Conservation (phyloP, 2,329 filamentous ascomycete genomes). For the Aspergillus terreus region DNA sequence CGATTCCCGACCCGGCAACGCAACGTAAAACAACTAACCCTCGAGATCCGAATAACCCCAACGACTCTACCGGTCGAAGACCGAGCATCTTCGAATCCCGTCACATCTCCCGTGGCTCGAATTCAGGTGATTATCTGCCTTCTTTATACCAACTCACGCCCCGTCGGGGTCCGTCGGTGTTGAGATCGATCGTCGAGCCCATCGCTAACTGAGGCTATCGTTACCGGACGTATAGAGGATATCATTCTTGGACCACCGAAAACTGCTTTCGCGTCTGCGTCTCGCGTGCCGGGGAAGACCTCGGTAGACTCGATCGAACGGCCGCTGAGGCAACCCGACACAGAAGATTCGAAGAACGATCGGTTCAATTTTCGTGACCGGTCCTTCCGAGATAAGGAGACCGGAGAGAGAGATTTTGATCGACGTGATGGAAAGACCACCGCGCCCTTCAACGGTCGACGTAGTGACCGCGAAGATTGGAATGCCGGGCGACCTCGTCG, state of each 20-base stretch:
- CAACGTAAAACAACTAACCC: slow-evolving; percentile 36
- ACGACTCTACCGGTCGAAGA: slow-evolving; percentile 34
- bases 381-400: slow-evolving; percentile 37
- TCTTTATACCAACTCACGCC: background rate
- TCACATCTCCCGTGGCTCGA: slow-evolving; percentile 47
- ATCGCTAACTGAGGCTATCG: slow-evolving; percentile 18
- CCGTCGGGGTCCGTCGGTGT: background rate
- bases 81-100: slow-evolving; percentile 42
- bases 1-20: slow-evolving; percentile 39
- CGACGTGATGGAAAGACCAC: slow-evolving; percentile 33
- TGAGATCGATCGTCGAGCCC: background rate
- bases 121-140: slow-evolving; percentile 39
- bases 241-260: slow-evolving; percentile 82
- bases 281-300: slow-evolving; percentile 49
- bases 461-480: slow-evolving; percentile 43
- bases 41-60: slow-evolving; percentile 33
- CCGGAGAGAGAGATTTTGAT: slow-evolving; percentile 33
- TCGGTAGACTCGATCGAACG: slow-evolving; percentile 45
- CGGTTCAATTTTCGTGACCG: slow-evolving; percentile 59
- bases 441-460: slow-evolving; percentile 30
- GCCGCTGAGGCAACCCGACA: slow-evolving; percentile 47
- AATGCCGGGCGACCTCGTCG: slow-evolving; percentile 37
- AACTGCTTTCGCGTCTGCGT: slow-evolving; percentile 75
- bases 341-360: slow-evolving; percentile 56
- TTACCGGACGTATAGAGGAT: slow-evolving; percentile 59